These are phyloP conservation scores for Teratosphaeriaceae sp. DNA, from an alignment of 2,329 filamentous ascomycete species.

Conservation along the genomic window DNA sequence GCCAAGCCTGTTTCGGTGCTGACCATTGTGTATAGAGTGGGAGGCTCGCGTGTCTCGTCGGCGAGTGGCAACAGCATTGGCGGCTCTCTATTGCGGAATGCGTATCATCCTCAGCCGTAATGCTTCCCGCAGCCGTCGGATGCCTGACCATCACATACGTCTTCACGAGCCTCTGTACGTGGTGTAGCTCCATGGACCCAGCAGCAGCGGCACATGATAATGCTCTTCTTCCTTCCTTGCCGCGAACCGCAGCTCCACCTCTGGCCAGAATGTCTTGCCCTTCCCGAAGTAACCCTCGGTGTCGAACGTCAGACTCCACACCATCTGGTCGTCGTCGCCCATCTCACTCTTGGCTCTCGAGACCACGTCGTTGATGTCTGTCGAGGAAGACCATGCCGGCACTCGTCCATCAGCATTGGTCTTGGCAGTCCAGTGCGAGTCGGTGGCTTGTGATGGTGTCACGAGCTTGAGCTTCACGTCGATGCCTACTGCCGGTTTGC, in stretches of 20 bases:
- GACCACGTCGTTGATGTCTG: constrained; percentile 32
- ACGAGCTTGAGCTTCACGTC: constrained; percentile 56
- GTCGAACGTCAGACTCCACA: constrained; percentile 67
- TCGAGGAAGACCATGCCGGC: constrained; percentile 54
- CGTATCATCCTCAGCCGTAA: no score
- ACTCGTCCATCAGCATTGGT: constrained; percentile 75
- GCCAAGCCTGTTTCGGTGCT: no score
- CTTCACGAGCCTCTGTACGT: constrained; percentile 72
- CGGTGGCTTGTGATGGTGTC: constrained; percentile 28
- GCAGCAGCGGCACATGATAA: constrained; percentile 72
- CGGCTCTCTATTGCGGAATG: no score
- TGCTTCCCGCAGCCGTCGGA: no score
- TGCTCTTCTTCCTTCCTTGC: constrained; percentile 47
- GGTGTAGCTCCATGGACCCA: constrained; percentile 74
- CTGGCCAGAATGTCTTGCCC: constrained; percentile 51
- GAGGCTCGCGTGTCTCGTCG: no score
- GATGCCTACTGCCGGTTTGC: constrained; percentile 60
- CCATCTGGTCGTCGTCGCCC: constrained; percentile 38
- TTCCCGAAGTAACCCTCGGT: constrained; percentile 63
- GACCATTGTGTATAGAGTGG: no score
- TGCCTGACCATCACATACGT: no score
- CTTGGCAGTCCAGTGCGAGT: constrained; percentile 52
- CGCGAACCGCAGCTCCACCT: constrained; percentile 51
- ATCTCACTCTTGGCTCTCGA: constrained; percentile 26
- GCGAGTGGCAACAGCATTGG: no score